phyloP scores from a whole-genome alignment of 371 early-diverging fungal genomes.

The Mucor plumbeus region DNA sequence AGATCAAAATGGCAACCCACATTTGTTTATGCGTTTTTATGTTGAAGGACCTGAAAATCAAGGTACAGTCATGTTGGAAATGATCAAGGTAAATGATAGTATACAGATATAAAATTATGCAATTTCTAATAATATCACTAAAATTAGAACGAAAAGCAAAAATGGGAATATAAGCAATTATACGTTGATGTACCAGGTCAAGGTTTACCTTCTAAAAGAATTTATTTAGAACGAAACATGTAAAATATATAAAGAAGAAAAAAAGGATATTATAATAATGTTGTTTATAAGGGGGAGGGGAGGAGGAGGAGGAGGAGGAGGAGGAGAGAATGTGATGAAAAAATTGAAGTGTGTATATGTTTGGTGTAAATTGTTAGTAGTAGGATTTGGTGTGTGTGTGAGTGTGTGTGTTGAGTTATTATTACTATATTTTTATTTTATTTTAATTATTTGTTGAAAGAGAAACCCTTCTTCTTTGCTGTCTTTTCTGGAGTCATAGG shows the following conservation, averaged over 20 bases:
- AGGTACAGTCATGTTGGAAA: constrained; percentile 54
- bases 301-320: too few species aligned
- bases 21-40: constrained; percentile 58
- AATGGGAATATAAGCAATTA: constrained; percentile 58
- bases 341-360: background rate
- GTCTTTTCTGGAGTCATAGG: constrained; percentile 84
- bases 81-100: constrained; percentile 43
- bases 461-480: constrained; percentile 76
- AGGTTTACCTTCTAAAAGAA: constrained; percentile 33
- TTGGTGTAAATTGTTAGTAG: too few species aligned
- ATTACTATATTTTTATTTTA: too few species aligned
- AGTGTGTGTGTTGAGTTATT: too few species aligned
- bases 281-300: background rate
- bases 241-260: constrained; percentile 7
- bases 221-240: constrained; percentile 24
- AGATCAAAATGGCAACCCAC: constrained; percentile 44
- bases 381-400: too few species aligned
- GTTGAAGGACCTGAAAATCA: constrained; percentile 54
- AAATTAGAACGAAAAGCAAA: constrained; percentile 38
- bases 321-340: background rate
- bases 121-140: background rate
- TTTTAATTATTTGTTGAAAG: constrained; percentile 60
- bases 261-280: background rate
- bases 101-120: background rate
- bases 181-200: constrained; percentile 60